These are phyloP conservation scores for Cladosporium halotolerans DNA, from an alignment of 2,329 filamentous ascomycete genomes.

Conservation along the genomic window DNA sequence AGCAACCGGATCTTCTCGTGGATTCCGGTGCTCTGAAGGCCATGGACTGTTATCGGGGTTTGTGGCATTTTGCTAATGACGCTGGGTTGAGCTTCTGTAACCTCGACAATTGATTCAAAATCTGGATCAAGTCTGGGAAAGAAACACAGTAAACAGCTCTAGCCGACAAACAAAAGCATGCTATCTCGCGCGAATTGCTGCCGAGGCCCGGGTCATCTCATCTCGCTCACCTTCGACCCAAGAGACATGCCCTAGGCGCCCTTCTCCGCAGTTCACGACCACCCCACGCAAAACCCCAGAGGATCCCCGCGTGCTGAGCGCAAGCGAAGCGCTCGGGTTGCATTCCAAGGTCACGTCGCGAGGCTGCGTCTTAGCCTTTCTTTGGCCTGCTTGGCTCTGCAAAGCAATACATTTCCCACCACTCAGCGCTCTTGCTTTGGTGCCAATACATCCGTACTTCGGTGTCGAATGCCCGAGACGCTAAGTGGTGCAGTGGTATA, in stretches of 20 bases:
- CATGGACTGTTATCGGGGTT: constrained; percentile 28
- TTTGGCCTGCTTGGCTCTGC: constrained; percentile 10
- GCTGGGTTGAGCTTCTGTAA: not conserved
- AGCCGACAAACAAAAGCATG: not conserved
- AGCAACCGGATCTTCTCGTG: constrained; percentile 57
- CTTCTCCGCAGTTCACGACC: not conserved
- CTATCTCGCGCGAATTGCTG: not conserved
- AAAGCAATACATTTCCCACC: constrained; percentile 3
- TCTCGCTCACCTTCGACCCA: not conserved
- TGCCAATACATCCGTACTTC: not conserved
- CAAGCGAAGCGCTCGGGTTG: constrained; percentile 1
- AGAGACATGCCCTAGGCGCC: not conserved
- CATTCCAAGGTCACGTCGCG: not conserved
- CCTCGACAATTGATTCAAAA: not conserved
- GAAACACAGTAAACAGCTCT: not conserved
- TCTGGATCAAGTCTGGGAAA: too few species aligned
- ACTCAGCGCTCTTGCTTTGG: not conserved
- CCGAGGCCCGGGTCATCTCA: constrained; percentile 6
- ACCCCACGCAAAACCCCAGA: constrained; percentile 6
- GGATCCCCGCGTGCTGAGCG: not conserved
- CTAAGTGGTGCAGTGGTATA: not conserved
- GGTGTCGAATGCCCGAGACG: constrained; percentile 1
- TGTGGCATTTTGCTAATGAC: constrained; percentile 32
- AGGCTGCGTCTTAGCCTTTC: constrained; percentile 8
- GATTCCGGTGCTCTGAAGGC: constrained; percentile 38